These are phyloP conservation scores for Torulaspora delbrueckii DNA, from an alignment of 805 yeast genomes.

Conservation along the genomic window DNA sequence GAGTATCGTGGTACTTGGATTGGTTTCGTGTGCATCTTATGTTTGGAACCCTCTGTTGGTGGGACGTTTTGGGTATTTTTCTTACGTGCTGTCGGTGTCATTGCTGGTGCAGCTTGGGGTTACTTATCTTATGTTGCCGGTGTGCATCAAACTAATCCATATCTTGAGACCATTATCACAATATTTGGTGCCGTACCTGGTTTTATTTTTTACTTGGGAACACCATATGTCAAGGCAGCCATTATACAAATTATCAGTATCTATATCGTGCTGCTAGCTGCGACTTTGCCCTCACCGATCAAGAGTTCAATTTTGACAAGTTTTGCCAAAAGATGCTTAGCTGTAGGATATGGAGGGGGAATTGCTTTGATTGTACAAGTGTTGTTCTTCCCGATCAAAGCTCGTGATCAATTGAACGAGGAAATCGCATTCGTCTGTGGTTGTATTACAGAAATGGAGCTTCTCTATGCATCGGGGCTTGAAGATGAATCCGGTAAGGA, in stretches of 20 bases:
- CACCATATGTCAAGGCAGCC: conserved; percentile 49
- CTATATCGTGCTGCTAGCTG: conserved; percentile 44
- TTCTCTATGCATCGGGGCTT: conserved; percentile 39
- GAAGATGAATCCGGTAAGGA: conserved; percentile 35
- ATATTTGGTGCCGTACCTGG: conserved; percentile 44
- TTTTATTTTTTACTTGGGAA: conserved; percentile 42
- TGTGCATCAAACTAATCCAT: conserved; percentile 38
- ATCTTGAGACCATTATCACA: conserved; percentile 41
- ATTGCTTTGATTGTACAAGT: conserved; percentile 45
- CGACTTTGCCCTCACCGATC: conserved; percentile 38
- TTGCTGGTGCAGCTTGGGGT: conserved; percentile 48
- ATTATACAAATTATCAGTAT: conserved; percentile 45
- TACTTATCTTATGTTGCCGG: conserved; percentile 45
- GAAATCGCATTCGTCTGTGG: conserved; percentile 41
- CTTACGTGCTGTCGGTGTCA: conserved; percentile 44
- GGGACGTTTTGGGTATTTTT: conserved; percentile 46
- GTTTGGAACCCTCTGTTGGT: conserved; percentile 48
- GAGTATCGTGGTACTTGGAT: conserved; percentile 48
- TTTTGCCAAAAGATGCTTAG: conserved; percentile 47
- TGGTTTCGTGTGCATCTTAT: conserved; percentile 48
- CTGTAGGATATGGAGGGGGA: conserved; percentile 48
- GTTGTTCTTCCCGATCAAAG: conserved; percentile 43
- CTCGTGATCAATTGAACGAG: conserved; percentile 41
- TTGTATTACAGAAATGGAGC: conserved; percentile 38
- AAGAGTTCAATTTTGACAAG: conserved; percentile 40